These are phyloP conservation scores for Selaginella moellendorffii DNA, from an alignment of 75 land plant species.

Conservation along the genomic window DNA sequence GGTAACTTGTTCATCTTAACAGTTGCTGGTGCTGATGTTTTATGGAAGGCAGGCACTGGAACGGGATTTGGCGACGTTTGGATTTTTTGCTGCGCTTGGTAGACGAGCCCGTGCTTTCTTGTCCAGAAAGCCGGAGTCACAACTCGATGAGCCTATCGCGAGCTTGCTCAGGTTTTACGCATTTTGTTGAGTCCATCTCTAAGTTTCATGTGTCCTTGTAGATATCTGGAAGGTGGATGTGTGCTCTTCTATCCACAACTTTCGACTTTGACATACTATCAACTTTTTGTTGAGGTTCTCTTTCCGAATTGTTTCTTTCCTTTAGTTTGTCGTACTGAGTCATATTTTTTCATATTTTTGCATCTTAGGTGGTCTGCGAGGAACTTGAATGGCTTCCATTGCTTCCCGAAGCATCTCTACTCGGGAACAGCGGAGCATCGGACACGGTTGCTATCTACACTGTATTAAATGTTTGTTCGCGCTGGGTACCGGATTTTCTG, in stretches of 20 bases:
- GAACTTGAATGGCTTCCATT: conserved; percentile 96
- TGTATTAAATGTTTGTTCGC: conserved; percentile 60
- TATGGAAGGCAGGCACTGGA: conserved; percentile 56
- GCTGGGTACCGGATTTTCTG: conserved; percentile 69
- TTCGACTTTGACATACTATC: conserved; percentile 76
- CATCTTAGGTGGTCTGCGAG: conserved; percentile 72
- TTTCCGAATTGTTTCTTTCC: neutral
- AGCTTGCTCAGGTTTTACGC: conserved; percentile 48
- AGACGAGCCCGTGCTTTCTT: conserved; percentile 60
- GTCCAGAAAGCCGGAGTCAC: conserved; percentile 35
- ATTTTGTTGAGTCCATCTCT: neutral
- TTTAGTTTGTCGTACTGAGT: too few relatives aligned
- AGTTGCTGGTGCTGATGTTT: neutral
- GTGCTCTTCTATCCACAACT: conserved; percentile 87
- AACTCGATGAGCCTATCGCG: conserved; percentile 45
- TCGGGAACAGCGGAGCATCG: conserved; percentile 13
- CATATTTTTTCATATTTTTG: too few relatives aligned
- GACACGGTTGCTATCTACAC: conserved; percentile 27
- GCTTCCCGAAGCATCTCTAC: conserved; percentile 30
- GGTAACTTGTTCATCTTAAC: conserved; percentile 29
- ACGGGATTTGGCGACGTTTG: conserved; percentile 87
- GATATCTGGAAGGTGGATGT: conserved; percentile 86
- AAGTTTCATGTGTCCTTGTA: conserved; percentile 12
- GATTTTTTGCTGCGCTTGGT: conserved; percentile 82
- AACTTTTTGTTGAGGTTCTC: conserved; percentile 88